Evolutionary conservation across 2,329 filamentous ascomycete species (phyloP).

Genomic region (Aureobasidium leucospermi): DNA sequence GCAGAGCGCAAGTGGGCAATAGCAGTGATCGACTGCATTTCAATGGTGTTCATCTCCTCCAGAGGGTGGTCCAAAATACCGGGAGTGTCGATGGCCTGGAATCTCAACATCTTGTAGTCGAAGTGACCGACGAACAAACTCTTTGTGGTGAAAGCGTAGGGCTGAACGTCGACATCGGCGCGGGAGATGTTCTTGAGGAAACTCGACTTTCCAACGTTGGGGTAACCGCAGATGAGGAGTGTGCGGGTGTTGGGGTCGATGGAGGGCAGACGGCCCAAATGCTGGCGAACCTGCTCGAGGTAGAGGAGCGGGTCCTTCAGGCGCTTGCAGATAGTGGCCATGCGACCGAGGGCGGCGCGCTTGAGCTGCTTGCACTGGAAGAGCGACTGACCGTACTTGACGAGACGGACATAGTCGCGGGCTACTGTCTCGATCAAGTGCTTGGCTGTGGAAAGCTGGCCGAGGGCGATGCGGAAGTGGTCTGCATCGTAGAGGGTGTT

Average conservation of each 20-base stretch:
- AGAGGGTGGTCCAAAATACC: slow-evolving; percentile 95
- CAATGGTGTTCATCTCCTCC: slow-evolving; percentile 99
- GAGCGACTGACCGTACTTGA: slow-evolving; percentile 93
- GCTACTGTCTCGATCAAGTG: slow-evolving; percentile 93
- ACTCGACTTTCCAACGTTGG: slow-evolving; percentile 94
- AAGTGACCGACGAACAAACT: slow-evolving; percentile 96
- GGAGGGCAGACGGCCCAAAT: slow-evolving; percentile 92
- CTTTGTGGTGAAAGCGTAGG: slow-evolving; percentile 98
- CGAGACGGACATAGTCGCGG: slow-evolving; percentile 88
- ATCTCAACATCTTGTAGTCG: slow-evolving; percentile 87
- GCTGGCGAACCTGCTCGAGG: slow-evolving; percentile 92
- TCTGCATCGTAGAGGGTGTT: slow-evolving; percentile 99
- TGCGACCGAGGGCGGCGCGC: slow-evolving; percentile 88
- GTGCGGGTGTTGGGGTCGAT: slow-evolving; percentile 98
- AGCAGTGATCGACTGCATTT: slow-evolving; percentile 97
- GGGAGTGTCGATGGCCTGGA: slow-evolving; percentile 95
- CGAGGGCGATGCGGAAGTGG: slow-evolving; percentile 93
- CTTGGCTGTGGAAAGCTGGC: slow-evolving; percentile 92
- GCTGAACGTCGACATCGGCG: slow-evolving; percentile 94
- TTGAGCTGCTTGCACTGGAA: slow-evolving; percentile 99
- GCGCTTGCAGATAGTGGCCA: slow-evolving; percentile 94
- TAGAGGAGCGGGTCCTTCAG: slow-evolving; percentile 93
- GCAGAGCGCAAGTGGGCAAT: slow-evolving; percentile 94
- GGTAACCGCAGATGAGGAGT: slow-evolving; percentile 92
- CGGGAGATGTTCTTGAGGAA: slow-evolving; percentile 88